Percentiles rank a stretch among this genome's conserved stretches.
Conservation (phyloP, 1,284 basidiomycete genomes). For the Cerioporus squamosus region DNA sequence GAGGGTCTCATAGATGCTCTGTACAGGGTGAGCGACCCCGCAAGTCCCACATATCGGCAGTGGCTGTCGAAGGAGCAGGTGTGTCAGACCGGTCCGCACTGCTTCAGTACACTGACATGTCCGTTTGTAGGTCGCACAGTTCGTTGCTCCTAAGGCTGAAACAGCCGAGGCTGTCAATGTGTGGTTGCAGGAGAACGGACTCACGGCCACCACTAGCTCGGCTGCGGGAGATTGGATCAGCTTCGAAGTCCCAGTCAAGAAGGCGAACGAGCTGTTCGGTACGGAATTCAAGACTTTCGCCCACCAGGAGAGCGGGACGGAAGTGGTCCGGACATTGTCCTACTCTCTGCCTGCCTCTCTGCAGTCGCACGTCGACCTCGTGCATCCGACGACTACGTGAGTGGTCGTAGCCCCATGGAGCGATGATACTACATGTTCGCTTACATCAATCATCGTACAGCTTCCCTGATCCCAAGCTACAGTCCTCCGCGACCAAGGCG, state of each 20-base stretch:
- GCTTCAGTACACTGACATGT: not conserved
- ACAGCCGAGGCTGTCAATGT: conserved; percentile 37
- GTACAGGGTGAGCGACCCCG: conserved; percentile 11
- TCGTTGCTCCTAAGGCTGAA: conserved; percentile 38
- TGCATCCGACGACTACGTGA: conserved; percentile 39
- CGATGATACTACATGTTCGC: not conserved
- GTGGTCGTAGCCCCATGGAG: not conserved
- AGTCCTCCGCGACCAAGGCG: not conserved
- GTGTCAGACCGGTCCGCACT: not conserved
- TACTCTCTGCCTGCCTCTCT: conserved; percentile 41
- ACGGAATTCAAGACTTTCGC: conserved; percentile 38
- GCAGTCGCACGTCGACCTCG: conserved; percentile 37
- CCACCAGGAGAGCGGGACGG: conserved; percentile 32
- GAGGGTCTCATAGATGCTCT: conserved; percentile 35
- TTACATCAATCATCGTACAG: not conserved
- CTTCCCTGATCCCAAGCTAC: not conserved
- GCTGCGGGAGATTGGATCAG: conserved; percentile 45
- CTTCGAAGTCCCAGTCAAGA: conserved; percentile 39
- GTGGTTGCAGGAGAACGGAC: conserved; percentile 40
- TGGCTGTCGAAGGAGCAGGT: conserved; percentile 38
- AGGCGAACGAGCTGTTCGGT: conserved; percentile 40
- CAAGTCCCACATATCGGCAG: conserved; percentile 32
- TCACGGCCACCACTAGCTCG: conserved; percentile 32
- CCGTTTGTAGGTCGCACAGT: conserved; percentile 38
- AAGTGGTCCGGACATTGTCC: conserved; percentile 37